Evolutionary conservation across 2,329 filamentous ascomycete genomes (phyloP).

Genomic region (Arthrobotrys musiformis): DNA sequence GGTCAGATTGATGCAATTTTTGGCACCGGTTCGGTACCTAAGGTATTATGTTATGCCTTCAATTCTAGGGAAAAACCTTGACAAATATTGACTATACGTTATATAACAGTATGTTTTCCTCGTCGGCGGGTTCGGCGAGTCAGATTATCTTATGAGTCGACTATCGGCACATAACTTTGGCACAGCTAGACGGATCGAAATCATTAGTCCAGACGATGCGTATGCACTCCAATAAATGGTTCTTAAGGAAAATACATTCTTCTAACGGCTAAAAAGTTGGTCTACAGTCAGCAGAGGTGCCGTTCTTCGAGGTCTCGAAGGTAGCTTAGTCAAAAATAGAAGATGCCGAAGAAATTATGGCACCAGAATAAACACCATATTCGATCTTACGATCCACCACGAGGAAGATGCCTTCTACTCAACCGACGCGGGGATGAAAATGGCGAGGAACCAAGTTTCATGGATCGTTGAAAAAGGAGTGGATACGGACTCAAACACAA

Average conservation of each 20-base stretch:
- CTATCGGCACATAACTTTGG: constrained; percentile 24
- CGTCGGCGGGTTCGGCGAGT: constrained; percentile 53
- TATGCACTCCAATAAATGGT: neutral
- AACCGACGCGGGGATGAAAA: constrained; percentile 53
- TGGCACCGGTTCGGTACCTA: constrained; percentile 49
- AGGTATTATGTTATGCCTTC: constrained; percentile 28
- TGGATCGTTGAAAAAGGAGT: constrained; percentile 55
- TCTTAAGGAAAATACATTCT: neutral
- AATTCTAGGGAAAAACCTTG: neutral
- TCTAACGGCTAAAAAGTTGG: constrained; percentile 31
- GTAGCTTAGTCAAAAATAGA: constrained; percentile 46
- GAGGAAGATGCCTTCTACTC: constrained; percentile 54
- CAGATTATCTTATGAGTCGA: constrained; percentile 43
- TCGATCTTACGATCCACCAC: constrained; percentile 48
- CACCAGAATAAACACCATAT: constrained; percentile 52
- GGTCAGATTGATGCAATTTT: constrained; percentile 75
- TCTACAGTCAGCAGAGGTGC: constrained; percentile 52
- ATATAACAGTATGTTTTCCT: constrained; percentile 36
- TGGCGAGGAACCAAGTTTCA: constrained; percentile 53
- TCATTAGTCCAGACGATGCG: constrained; percentile 52
- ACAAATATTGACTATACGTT: neutral
- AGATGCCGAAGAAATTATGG: constrained; percentile 54
- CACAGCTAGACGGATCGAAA: constrained; percentile 35
- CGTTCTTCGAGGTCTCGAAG: constrained; percentile 45
- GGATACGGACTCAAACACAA: constrained; percentile 45